Evolutionary conservation across 2,329 filamentous ascomycete species (phyloP).

Genomic region (Rutstroemia sp.): DNA sequence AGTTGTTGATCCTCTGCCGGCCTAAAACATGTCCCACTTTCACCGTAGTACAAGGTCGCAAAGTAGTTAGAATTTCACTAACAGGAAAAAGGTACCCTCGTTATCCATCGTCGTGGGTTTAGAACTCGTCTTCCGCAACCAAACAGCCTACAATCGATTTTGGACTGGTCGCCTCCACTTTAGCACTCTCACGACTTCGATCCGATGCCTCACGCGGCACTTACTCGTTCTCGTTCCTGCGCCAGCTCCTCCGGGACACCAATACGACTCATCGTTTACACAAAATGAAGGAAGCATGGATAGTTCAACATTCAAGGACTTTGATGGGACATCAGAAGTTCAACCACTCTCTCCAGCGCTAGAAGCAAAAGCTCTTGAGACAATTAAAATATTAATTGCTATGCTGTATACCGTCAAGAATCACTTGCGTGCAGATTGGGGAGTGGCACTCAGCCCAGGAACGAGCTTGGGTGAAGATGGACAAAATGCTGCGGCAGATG

Average conservation of each 20-base stretch:
- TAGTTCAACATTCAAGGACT: conserved; percentile 8
- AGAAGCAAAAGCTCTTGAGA: conserved; percentile 45
- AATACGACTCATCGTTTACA: conserved; percentile 19
- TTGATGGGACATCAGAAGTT: neutral
- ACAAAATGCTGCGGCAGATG: conserved; percentile 32
- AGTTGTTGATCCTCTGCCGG: neutral
- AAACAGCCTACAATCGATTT: conserved; percentile 35
- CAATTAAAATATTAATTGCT: conserved; percentile 50
- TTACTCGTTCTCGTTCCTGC: conserved; percentile 36
- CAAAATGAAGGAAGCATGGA: conserved; percentile 1
- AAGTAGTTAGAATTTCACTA: conserved; percentile 2
- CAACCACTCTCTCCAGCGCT: conserved; percentile 16
- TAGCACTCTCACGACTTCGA: conserved; percentile 47
- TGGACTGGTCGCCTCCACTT: conserved; percentile 54
- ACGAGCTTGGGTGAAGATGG: conserved; percentile 27
- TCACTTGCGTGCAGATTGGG: conserved; percentile 56
- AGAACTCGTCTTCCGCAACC: conserved; percentile 61
- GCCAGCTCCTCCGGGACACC: conserved; percentile 19
- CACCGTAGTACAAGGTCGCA: neutral
- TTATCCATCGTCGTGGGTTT: conserved; percentile 59
- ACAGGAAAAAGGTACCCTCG: conserved; percentile 41
- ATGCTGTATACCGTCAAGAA: conserved; percentile 58
- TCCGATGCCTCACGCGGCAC: conserved; percentile 51
- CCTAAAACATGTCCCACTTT: too few species aligned
- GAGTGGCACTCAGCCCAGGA: conserved; percentile 32